phyloP scores from a whole-genome alignment of 2,329 filamentous ascomycete species.

The Diatrype stigma region DNA sequence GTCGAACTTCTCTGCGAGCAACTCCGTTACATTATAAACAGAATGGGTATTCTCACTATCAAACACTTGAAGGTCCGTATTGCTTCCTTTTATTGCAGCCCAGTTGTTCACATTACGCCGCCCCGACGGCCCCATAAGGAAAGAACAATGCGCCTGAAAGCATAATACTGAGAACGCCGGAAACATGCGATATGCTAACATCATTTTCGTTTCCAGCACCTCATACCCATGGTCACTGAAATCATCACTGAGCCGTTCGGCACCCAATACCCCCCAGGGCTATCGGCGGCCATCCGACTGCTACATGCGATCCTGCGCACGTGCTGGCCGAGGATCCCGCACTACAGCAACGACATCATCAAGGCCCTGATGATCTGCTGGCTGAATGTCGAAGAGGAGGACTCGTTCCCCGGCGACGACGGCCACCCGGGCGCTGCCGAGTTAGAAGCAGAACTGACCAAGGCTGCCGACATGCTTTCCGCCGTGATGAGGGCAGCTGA shows the following conservation, averaged over 20 bases:
- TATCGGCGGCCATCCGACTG: conserved; percentile 49
- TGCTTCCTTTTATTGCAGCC: too few species aligned
- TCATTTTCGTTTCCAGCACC: conserved; percentile 39
- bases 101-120: too few species aligned
- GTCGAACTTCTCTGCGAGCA: conserved; percentile 52
- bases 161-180: conserved; percentile 2
- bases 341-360: conserved; percentile 61
- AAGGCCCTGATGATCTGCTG: conserved; percentile 60
- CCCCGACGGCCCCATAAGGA: too few species aligned
- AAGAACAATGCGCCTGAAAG: not conserved
- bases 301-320: conserved; percentile 56
- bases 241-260: conserved; percentile 68
- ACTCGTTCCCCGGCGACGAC: conserved; percentile 2
- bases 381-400: conserved; percentile 48
- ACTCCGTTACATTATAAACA: conserved; percentile 44
- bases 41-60: conserved; percentile 57
- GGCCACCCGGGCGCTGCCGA: conserved; percentile 10
- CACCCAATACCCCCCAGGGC: conserved; percentile 46
- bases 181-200: conserved; percentile 2
- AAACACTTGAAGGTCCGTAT: conserved; percentile 60
- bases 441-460: conserved; percentile 31
- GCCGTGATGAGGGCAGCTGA: conserved; percentile 27
- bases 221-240: conserved; percentile 63
- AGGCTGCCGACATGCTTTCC: conserved; percentile 30
- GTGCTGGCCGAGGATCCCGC: conserved; percentile 65